A percentile compares a stretch with the other conserved stretches of the same genome.
Conservation (phyloP, 371 early-diverging fungal genomes). For the Massospora cicadina region DNA sequence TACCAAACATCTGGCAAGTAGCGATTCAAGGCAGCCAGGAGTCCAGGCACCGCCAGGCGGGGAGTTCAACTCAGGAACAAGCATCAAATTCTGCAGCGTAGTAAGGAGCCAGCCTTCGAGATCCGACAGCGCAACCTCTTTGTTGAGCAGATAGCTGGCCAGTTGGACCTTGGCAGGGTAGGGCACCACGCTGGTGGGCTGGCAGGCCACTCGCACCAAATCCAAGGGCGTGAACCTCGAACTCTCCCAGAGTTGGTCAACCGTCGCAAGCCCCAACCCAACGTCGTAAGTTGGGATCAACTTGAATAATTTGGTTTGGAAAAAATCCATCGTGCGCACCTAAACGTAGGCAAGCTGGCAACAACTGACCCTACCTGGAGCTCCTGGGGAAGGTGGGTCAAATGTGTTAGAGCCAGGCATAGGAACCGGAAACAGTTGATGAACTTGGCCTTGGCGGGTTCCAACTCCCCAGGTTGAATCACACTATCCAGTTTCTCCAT, state of each 20-base stretch:
- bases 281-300: not conserved
- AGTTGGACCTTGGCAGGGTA: slow-evolving; percentile 17
- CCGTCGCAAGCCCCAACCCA: not conserved
- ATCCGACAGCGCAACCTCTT: not conserved
- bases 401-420: not conserved
- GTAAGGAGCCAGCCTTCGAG: not conserved
- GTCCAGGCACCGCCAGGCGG: not conserved
- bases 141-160: slow-evolving; percentile 10
- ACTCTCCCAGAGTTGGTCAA: not conserved
- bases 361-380: no score
- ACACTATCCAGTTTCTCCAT: not conserved
- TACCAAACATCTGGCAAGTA: not conserved
- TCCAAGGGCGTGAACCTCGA: not conserved
- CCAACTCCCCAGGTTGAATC: no score
- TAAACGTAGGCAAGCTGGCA: no score
- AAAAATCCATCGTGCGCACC: not conserved
- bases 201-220: slow-evolving; percentile 1
- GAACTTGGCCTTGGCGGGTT: not conserved
- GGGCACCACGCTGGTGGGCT: slow-evolving; percentile 14
- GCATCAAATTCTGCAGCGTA: slow-evolving; percentile 1
- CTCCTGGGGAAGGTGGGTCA: not conserved
- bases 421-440: not conserved
- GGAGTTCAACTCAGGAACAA: not conserved
- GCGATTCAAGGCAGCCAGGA: not conserved
- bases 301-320: not conserved